Base-by-base conservation (phyloP, 306 rosid species). In the Lablab purpureus region DNA sequence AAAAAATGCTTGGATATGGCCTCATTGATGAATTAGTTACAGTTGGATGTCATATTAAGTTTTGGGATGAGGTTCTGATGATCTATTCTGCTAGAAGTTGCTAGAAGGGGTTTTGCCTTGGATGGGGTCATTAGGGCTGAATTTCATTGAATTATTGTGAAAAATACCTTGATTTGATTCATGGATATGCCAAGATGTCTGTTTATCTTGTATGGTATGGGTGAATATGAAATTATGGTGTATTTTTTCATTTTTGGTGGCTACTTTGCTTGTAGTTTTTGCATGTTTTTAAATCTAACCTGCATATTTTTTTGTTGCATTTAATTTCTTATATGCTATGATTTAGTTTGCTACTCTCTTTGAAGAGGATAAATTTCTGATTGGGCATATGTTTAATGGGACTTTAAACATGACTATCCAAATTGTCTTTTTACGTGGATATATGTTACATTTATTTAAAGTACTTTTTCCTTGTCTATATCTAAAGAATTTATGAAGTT, bases 301-400 rank as follows among this genome's bases (percentile, higher is more conserved):
- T 72, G 58, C 66, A 80, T 77, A 3, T 11, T 60, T 27, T 23
- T 74, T 62, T 60, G 71, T 40, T 1, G 12, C 19, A 41, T 13
- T 7, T 74, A 19, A 60, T 40, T 40, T 40, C 45, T 40, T 40
- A 40, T 2, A 2, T 37, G 43, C 43, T 37, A 37, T 10, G 9
- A 40, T 40, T 40, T 2, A 40, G 45, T 40, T 62, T 46, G 3
- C 43, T 23, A 9, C 25, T 17, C 40, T 23, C 10, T 7, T 18
- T 59, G 43, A 41, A 27, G 19, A 43, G 30, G n/a, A 28, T 30
- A 28, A 58, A 28, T 75, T 52, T 75, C 22, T 60, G 32, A 27
- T 41, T 28, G 49, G 80, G 71, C 7, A 18, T 62, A 25, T 46
- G 47, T 46, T 62, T 62, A 15, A 3, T 54, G 25, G 36, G 68